A percentile compares a stretch with the other conserved stretches of the same genome.
Conservation (phyloP, 768 basidiomycete species). For the Serendipita sp. region DNA sequence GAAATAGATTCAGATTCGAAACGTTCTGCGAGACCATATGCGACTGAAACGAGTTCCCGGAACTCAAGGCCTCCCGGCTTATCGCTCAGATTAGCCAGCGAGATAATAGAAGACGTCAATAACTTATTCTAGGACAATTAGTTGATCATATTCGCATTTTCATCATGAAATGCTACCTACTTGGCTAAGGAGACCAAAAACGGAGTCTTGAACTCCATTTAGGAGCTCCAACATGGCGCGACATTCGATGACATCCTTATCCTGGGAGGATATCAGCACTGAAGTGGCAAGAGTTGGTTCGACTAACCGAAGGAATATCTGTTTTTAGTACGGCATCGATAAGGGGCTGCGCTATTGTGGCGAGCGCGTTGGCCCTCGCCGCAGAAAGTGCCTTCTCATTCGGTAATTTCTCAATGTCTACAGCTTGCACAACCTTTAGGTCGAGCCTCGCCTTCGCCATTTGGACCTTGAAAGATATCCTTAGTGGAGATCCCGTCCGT, state of each 20-base stretch:
- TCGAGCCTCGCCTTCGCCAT: constrained; percentile 3
- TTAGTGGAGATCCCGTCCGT: background rate
- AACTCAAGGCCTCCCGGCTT: background rate
- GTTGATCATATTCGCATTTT: background rate
- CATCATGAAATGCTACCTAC: background rate
- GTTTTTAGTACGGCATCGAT: background rate
- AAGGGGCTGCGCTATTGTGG: background rate
- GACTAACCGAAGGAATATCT: background rate
- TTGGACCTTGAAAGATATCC: background rate
- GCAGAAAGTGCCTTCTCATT: background rate
- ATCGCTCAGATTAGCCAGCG: background rate
- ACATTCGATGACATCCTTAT: constrained; percentile 4
- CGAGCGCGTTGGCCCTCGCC: background rate
- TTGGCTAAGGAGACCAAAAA: background rate
- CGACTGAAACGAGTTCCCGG: background rate
- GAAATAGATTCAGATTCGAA: background rate
- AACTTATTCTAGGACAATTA: background rate
- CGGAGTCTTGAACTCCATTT: background rate
- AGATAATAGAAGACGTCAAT: background rate
- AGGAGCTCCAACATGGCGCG: background rate
- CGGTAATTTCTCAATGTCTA: background rate
- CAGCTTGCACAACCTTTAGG: background rate
- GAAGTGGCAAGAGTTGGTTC: background rate
- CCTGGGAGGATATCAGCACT: background rate
- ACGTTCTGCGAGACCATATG: background rate